phyloP scores from a whole-genome alignment of 208 protist species.

The Crithidia thermophila region DNA sequence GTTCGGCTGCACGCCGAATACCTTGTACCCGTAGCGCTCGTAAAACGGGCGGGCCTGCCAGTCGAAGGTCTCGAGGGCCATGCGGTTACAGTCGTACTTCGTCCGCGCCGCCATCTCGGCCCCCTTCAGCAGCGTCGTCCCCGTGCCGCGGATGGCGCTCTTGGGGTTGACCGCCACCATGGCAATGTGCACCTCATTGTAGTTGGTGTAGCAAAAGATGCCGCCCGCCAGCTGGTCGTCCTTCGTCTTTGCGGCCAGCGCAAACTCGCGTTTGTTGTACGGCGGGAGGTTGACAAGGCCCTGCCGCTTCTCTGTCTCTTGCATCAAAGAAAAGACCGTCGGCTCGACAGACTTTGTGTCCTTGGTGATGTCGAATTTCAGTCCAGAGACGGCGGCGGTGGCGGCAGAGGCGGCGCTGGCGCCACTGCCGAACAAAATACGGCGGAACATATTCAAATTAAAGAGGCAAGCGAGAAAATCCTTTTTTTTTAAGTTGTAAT shows the following conservation, averaged over 20 bases:
- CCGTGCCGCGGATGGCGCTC: constrained; percentile 18
- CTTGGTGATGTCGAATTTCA: constrained; percentile 7
- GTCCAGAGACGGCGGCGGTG: neutral
- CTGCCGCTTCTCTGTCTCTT: constrained; percentile 19
- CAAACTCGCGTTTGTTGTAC: constrained; percentile 20
- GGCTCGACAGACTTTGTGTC: constrained; percentile 7
- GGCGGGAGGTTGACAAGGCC: constrained; percentile 17
- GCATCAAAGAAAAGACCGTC: neutral
- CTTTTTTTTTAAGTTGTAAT: no score
- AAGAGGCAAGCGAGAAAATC: neutral
- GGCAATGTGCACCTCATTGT: constrained; percentile 32
- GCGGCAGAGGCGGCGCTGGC: neutral
- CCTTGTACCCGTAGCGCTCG: constrained; percentile 35
- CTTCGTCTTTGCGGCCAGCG: constrained; percentile 8
- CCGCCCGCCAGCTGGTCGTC: constrained; percentile 22
- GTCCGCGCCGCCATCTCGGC: constrained; percentile 25
- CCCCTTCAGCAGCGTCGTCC: constrained; percentile 18
- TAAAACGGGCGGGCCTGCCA: constrained; percentile 60
- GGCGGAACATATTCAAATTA: neutral
- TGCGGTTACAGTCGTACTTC: constrained; percentile 21
- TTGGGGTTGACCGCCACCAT: constrained; percentile 29
- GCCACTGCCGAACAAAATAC: neutral
- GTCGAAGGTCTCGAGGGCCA: constrained; percentile 46
- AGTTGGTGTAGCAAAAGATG: constrained; percentile 26
- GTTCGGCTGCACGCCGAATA: constrained; percentile 37